Conservation (phyloP, 2,329 filamentous ascomycete genomes). For the Lasiodiplodia citricola region DNA sequence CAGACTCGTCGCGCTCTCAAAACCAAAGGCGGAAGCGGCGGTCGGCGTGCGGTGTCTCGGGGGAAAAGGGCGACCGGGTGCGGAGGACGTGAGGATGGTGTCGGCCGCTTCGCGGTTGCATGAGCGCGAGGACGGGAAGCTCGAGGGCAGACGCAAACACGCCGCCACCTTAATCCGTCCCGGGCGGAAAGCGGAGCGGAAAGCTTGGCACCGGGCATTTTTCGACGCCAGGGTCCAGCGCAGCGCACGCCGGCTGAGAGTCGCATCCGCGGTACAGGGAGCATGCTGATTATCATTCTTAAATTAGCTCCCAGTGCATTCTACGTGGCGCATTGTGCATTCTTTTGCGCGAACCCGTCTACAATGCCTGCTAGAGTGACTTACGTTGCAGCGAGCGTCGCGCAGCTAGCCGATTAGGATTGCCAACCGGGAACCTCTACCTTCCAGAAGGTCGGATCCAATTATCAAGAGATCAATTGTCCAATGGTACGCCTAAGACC, state of each 20-base stretch:
- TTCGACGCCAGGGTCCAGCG: too few relatives aligned
- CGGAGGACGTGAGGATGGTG: background rate
- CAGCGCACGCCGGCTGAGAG: background rate
- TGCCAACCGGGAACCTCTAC: background rate
- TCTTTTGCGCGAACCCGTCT: background rate
- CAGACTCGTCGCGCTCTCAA: background rate
- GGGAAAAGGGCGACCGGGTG: background rate
- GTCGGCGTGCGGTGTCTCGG: background rate
- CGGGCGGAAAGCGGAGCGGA: background rate
- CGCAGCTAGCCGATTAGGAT: background rate
- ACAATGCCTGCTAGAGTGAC: background rate
- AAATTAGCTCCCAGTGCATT: background rate
- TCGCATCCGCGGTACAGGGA: background rate
- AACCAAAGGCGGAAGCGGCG: background rate
- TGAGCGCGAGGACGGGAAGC: background rate
- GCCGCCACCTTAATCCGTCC: background rate
- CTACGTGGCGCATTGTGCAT: background rate
- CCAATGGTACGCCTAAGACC: background rate
- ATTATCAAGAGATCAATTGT: background rate
- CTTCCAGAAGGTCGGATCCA: background rate
- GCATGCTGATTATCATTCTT: background rate
- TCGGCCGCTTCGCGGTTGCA: background rate
- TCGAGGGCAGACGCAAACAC: background rate
- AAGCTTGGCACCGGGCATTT: background rate
- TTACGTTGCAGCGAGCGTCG: background rate